Base-by-base conservation (phyloP, 805 yeast species). In the Starmerella geochares region DNA sequence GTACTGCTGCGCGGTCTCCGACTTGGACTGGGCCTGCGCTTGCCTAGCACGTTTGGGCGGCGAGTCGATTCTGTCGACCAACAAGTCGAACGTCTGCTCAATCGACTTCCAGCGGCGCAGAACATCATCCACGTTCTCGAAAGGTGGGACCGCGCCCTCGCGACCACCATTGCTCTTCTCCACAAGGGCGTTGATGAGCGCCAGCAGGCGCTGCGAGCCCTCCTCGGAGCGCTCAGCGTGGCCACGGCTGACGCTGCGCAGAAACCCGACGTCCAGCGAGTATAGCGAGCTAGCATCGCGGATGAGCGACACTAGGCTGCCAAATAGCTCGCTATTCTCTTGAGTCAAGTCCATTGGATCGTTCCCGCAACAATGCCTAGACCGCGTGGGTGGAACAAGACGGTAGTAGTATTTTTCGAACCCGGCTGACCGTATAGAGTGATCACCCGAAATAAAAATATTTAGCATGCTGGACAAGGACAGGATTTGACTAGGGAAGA, bases 261-360 rank as follows among this genome's bases (percentile, higher is more conserved):
- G 78, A 60, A 88, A 92, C 27, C 74, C 77, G n/a, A 87, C 73
- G 68, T 90, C 97, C 49, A 83, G 83, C 0, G 86, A 77, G 2
- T 84, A 83, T 38, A 88, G 65, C 2, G 83, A 79, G 3, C 81
- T 70, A 0, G 94, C 73, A 2, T 82, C 75, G 52, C 94, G 70
- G 35, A 84, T 77, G 3, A 80, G 68, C 10, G 74, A 70, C 43
- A 77, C 72, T n/a, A 80, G 68, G 50, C 72, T 64, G 10, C 79
- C 76, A 17, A 78, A 61, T 13, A 63, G 54, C 36, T 48, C 56
- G 36, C 54, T 48, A 39, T 54, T 31, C 36, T 58, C 57, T 20
- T 53, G 52, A 3, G 60, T 48, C 38, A 58, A 27, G 19, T 54
- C 54, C 61, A 58, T 58, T 28, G 20, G 13, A 13, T 20, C 19